Evolutionary conservation across 1,284 basidiomycete genomes (phyloP).

Genomic region (Ceratobasidium theobromae): DNA sequence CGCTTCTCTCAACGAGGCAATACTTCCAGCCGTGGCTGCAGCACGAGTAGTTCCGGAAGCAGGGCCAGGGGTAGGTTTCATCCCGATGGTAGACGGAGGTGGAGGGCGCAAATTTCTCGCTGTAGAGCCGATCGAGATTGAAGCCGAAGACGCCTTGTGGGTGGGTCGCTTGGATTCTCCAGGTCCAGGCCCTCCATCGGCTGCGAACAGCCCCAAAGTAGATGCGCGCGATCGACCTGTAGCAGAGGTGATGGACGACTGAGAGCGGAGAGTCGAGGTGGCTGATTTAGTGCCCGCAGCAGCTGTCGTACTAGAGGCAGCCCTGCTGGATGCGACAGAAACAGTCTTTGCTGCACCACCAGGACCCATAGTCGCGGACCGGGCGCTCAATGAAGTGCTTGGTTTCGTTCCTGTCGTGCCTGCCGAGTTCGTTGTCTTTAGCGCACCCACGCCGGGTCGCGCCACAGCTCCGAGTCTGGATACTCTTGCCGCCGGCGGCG

Average conservation of each 20-base stretch:
- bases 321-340: neutral
- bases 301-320: neutral
- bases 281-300: neutral
- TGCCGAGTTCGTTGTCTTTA: neutral
- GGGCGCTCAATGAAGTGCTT: neutral
- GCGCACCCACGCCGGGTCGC: neutral
- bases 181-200: neutral
- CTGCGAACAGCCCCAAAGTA: neutral
- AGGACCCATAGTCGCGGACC: neutral
- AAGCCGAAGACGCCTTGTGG: neutral
- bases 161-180: neutral
- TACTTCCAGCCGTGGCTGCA: conserved; percentile 6
- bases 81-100: too few relatives aligned
- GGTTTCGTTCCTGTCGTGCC: neutral
- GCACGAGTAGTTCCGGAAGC: neutral
- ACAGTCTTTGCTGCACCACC: neutral
- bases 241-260: neutral
- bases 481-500: neutral
- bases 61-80: neutral
- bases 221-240: conserved; percentile 1
- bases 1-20: conserved; percentile 26
- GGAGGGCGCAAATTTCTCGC: conserved; percentile 5
- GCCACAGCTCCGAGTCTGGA: neutral
- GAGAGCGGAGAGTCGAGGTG: neutral
- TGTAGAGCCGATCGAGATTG: neutral